Conservation (phyloP, 1,284 basidiomycete species). For the Ceratobasidium sp. region DNA sequence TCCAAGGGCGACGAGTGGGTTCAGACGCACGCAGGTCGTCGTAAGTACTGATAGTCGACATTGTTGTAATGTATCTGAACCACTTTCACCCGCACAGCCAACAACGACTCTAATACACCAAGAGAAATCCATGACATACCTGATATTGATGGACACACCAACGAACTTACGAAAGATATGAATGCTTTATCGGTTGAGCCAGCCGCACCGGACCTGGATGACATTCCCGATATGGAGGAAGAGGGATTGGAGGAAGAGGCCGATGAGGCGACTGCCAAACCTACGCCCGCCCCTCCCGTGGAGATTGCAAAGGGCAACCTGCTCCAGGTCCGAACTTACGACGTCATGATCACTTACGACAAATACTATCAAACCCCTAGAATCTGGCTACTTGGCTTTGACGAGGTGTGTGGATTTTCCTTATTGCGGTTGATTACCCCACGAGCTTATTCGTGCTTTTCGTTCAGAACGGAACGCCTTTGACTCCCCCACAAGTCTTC, state of each 20-base stretch:
- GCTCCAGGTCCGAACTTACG: slow-evolving; percentile 96
- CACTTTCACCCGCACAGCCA: slow-evolving; percentile 25
- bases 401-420: slow-evolving; percentile 71
- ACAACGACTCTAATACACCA: slow-evolving; percentile 64
- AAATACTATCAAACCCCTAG: slow-evolving; percentile 98
- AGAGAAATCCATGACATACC: slow-evolving; percentile 83
- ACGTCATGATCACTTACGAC: slow-evolving; percentile 99
- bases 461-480: slow-evolving; percentile 80
- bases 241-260: slow-evolving; percentile 77
- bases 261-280: slow-evolving; percentile 84
- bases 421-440: slow-evolving; percentile 44
- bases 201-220: slow-evolving; percentile 83
- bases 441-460: slow-evolving; percentile 31
- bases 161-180: slow-evolving; percentile 58
- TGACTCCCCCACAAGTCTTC: slow-evolving; percentile 92
- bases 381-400: slow-evolving; percentile 94
- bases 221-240: slow-evolving; percentile 94
- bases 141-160: slow-evolving; percentile 66
- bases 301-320: slow-evolving; percentile 82
- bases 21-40: slow-evolving; percentile 83
- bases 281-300: slow-evolving; percentile 58
- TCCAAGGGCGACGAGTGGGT: slow-evolving; percentile 77
- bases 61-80: neutral
- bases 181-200: slow-evolving; percentile 59
- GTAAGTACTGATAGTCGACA: slow-evolving; percentile 50